Percentiles rank a stretch among this genome's conserved stretches.
Conservation (phyloP, 371 early-diverging fungal genomes). For the Syncephalastrum monosporum region DNA sequence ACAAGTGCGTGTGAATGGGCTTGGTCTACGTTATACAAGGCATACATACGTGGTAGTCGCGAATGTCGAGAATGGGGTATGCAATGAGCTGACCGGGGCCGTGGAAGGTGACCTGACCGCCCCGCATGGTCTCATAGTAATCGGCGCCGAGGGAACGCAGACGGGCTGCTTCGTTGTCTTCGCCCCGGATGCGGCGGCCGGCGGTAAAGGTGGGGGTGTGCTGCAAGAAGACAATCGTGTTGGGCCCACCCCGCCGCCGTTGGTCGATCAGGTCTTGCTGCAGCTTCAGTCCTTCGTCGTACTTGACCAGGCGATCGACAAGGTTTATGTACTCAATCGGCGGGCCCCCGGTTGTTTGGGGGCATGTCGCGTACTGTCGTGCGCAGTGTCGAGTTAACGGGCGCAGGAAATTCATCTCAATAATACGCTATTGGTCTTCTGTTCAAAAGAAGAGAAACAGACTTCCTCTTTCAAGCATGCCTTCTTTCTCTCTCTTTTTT, state of each 20-base stretch:
- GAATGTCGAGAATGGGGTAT: constrained; percentile 90
- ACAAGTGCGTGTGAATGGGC: not conserved
- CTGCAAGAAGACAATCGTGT: constrained; percentile 79
- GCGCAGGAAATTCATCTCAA: too few relatives aligned
- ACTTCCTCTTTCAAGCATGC: too few relatives aligned
- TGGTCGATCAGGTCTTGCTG: constrained; percentile 53
- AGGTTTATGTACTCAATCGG: constrained; percentile 20
- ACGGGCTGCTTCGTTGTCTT: constrained; percentile 53
- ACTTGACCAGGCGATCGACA: constrained; percentile 34
- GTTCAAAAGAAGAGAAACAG: too few relatives aligned
- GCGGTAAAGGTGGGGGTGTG: constrained; percentile 91
- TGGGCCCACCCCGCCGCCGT: constrained; percentile 36
- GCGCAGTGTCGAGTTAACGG: too few relatives aligned
- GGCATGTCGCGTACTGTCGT: too few relatives aligned
- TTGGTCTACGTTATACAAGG: too few relatives aligned
- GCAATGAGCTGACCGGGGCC: constrained; percentile 97
- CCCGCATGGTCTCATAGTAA: constrained; percentile 81
- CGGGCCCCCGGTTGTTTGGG: too few relatives aligned
- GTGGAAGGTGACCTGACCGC: constrained; percentile 96
- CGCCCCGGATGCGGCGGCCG: constrained; percentile 80
- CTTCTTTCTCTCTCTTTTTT: too few relatives aligned
- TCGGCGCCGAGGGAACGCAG: constrained; percentile 70
- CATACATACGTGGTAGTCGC: constrained; percentile 51
- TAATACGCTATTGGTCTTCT: too few relatives aligned
- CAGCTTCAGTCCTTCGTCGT: constrained; percentile 54